These are phyloP conservation scores for Penicillium fuscoglaucum DNA, from an alignment of 2,329 filamentous ascomycete species.

Conservation along the genomic window DNA sequence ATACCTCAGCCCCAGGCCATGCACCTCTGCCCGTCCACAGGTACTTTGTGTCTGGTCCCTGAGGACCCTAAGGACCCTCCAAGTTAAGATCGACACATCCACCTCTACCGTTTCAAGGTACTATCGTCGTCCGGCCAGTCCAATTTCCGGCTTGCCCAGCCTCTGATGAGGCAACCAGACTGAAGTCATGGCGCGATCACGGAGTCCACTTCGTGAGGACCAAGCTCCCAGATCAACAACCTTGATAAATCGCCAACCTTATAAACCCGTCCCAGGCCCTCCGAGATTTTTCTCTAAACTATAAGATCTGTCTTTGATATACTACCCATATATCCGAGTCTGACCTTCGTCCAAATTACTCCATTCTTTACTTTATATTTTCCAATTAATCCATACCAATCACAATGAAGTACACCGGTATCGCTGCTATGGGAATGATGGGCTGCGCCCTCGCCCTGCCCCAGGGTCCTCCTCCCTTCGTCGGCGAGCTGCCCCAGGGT, in stretches of 20 bases:
- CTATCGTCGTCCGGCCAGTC: not conserved
- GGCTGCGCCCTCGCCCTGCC: slow-evolving; percentile 26
- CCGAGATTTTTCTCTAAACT: not conserved
- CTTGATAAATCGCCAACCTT: slow-evolving; percentile 4
- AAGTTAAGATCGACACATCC: slow-evolving; percentile 17
- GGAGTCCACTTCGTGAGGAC: slow-evolving; percentile 11
- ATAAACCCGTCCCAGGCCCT: slow-evolving; percentile 16
- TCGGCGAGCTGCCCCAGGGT: not conserved
- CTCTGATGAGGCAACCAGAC: slow-evolving; percentile 4
- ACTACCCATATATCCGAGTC: not conserved
- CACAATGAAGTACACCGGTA: slow-evolving; percentile 23
- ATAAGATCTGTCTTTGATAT: slow-evolving; percentile 6
- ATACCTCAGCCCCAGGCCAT: slow-evolving; percentile 5
- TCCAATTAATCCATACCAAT: not conserved
- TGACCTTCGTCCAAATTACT: not conserved
- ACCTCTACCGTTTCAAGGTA: not conserved
- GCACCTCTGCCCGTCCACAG: not conserved
- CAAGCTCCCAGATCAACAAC: slow-evolving; percentile 4
- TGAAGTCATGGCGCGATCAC: slow-evolving; percentile 23
- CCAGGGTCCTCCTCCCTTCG: slow-evolving; percentile 8
- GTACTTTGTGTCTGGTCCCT: slow-evolving; percentile 1
- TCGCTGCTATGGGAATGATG: slow-evolving; percentile 24
- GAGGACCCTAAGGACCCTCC: not conserved
- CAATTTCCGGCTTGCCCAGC: slow-evolving; percentile 3
- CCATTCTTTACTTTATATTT: not conserved